A percentile compares a stretch with the other conserved stretches of the same genome.
These are phyloP conservation scores for Leccinellum luteum DNA, from an alignment of 768 basidiomycete genomes.

Conservation along the genomic window DNA sequence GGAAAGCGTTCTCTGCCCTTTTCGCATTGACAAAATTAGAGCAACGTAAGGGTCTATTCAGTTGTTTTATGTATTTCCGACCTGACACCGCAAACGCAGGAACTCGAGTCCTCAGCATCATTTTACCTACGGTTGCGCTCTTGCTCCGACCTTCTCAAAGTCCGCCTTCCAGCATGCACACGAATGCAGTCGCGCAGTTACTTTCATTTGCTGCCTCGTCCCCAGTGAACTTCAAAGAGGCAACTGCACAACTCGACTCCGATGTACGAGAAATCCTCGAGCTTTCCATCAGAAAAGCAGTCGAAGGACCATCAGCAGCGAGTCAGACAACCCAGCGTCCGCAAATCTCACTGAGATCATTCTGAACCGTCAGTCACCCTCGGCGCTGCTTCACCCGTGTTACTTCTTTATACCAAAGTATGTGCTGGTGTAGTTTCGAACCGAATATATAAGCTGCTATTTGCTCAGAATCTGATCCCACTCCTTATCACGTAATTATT, in stretches of 20 bases:
- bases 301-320: slow-evolving; percentile 45
- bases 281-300: slow-evolving; percentile 70
- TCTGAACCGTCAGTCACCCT: slow-evolving; percentile 35
- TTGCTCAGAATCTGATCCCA: background rate
- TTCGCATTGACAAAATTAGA: slow-evolving; percentile 54
- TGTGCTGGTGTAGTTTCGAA: background rate
- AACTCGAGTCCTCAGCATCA: slow-evolving; percentile 60
- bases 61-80: background rate
- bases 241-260: slow-evolving; percentile 63
- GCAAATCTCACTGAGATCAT: slow-evolving; percentile 75
- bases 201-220: slow-evolving; percentile 68
- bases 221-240: slow-evolving; percentile 82
- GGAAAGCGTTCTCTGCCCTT: slow-evolving; percentile 75
- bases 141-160: slow-evolving; percentile 55
- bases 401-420: slow-evolving; percentile 2
- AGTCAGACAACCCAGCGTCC: slow-evolving; percentile 52
- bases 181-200: slow-evolving; percentile 63
- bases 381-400: background rate
- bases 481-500: background rate
- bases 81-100: slow-evolving; percentile 41
- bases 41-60: slow-evolving; percentile 49
- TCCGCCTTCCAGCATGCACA: slow-evolving; percentile 45
- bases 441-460: background rate
- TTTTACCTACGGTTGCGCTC: slow-evolving; percentile 74
- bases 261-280: slow-evolving; percentile 65